Percentiles rank a stretch among this genome's conserved stretches.
These are phyloP conservation scores for Dovyalis caffra DNA, from an alignment of 345 rosid genomes.

Conservation along the genomic window DNA sequence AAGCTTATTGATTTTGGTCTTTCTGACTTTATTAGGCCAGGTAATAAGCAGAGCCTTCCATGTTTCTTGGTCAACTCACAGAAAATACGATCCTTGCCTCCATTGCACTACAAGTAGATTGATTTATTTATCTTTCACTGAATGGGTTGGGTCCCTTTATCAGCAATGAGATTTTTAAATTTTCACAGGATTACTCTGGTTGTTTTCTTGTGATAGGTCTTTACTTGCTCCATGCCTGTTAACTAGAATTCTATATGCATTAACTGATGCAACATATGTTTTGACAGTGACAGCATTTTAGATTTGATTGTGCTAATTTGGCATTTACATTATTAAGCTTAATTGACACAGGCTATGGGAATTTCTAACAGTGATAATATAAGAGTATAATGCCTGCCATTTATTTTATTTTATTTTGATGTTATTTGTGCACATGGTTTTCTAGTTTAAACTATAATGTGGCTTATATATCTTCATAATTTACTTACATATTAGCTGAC, in stretches of 20 bases:
- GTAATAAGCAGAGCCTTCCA: conserved; percentile 30
- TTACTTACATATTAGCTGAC: neutral
- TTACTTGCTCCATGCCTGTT: neutral
- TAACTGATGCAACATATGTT: neutral
- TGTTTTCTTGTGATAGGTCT: neutral
- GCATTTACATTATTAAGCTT: neutral
- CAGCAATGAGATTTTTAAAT: neutral
- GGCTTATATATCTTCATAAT: neutral
- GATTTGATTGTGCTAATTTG: neutral
- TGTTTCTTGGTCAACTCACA: neutral
- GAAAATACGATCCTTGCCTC: neutral
- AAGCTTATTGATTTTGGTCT: conserved; percentile 97
- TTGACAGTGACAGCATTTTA: neutral
- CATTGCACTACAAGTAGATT: neutral
- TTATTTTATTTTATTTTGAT: neutral
- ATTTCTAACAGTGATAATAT: neutral
- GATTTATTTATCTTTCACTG: neutral
- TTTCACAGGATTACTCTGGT: neutral
- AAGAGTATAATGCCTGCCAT: neutral
- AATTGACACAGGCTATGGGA: neutral
- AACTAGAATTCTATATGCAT: neutral
- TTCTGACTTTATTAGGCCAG: conserved; percentile 79
- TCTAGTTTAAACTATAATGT: neutral
- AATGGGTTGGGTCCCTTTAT: neutral
- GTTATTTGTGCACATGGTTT: neutral